Percentiles rank a stretch among this genome's conserved stretches.
phyloP scores from a whole-genome alignment of 306 rosid genomes.

The Arachis stenosperma region DNA sequence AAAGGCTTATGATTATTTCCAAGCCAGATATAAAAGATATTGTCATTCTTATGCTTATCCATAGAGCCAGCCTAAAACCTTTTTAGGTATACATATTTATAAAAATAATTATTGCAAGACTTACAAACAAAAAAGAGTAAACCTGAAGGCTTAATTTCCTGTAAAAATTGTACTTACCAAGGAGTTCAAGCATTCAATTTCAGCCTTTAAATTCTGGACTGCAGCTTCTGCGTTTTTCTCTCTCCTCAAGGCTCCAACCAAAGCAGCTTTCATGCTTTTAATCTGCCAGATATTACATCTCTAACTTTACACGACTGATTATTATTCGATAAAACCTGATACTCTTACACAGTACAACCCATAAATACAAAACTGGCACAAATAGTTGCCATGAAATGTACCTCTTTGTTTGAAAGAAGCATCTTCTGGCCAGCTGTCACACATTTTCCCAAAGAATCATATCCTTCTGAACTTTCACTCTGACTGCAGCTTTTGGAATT shows the following conservation, averaged over 20 bases:
- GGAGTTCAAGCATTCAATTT: slow-evolving; percentile 55
- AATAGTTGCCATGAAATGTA: slow-evolving; percentile 33
- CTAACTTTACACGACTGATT: slow-evolving; percentile 31
- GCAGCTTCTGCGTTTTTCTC: slow-evolving; percentile 74
- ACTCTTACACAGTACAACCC: slow-evolving; percentile 21
- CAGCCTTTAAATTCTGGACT: slow-evolving; percentile 60
- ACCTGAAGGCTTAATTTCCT: slow-evolving; percentile 17
- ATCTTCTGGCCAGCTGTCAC: slow-evolving; percentile 43
- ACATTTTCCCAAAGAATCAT: slow-evolving; percentile 42
- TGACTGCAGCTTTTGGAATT: slow-evolving; percentile 54
- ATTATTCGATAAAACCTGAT: not conserved
- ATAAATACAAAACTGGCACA: slow-evolving; percentile 14
- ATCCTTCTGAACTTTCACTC: slow-evolving; percentile 52
- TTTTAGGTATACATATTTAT: slow-evolving; percentile 1
- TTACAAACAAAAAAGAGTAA: slow-evolving; percentile 18
- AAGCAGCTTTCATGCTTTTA: slow-evolving; percentile 60
- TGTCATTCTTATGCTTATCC: not conserved
- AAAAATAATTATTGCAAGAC: not conserved
- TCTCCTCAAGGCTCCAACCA: slow-evolving; percentile 76
- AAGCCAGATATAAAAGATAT: slow-evolving; percentile 39
- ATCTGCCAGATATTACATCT: slow-evolving; percentile 58
- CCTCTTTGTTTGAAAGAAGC: slow-evolving; percentile 55
- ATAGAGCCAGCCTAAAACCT: not conserved
- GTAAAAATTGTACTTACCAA: slow-evolving; percentile 57
- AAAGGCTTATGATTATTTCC: slow-evolving; percentile 39